Base-by-base conservation (phyloP, 805 yeast genomes). In the Ogataea thermomethanolica region DNA sequence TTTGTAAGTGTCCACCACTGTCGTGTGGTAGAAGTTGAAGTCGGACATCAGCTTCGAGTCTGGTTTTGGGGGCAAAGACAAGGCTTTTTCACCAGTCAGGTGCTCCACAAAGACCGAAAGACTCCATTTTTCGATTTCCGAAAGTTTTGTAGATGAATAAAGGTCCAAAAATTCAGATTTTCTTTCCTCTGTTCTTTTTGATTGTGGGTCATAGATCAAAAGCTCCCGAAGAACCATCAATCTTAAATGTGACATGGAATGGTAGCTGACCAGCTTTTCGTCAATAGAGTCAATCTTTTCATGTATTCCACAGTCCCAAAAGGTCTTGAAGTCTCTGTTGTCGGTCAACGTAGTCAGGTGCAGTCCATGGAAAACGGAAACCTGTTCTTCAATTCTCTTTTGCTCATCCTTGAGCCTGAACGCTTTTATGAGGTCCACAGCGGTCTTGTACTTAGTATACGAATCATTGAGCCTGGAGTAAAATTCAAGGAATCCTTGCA, bases 401-500 rank as follows among this genome's bases (percentile, higher is more conserved):
- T 41, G 35, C 5, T 54, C 48, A 17, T 62, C 62, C 8, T 54
- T 47, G 21, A 69, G 48, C 41, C 72, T 60, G 8, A 59, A 49
- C 29, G 53, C 50, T 48, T 64, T 65, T 25, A 69, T 44, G 25
- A 66, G 50, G 34, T 62, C 66, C 22, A 67, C 41, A 30, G 64
- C 44, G 10, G 65, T 54, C 14, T 68, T 51, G 53, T 68, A 67
- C 45, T 67, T 66, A 7, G 73, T 64, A 24, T 72, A 46, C 1
- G 95, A 85, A 35, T 67, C 59, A 2, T 61, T 51, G 32, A 87
- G 49, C 35, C 79, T 67, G 9, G 59, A 53, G 11, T 76, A 76
- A 48, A 90, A 79, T 14, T 78, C 78, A 13, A 83, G 52, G 59
- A 88, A 77, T 1, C 88, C 82, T 22, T 71, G 68, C 12, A 88